Evolutionary conservation across 176 grass and related monocot species (phyloP).

Genomic region (Hsuehochloa calcarea): DNA sequence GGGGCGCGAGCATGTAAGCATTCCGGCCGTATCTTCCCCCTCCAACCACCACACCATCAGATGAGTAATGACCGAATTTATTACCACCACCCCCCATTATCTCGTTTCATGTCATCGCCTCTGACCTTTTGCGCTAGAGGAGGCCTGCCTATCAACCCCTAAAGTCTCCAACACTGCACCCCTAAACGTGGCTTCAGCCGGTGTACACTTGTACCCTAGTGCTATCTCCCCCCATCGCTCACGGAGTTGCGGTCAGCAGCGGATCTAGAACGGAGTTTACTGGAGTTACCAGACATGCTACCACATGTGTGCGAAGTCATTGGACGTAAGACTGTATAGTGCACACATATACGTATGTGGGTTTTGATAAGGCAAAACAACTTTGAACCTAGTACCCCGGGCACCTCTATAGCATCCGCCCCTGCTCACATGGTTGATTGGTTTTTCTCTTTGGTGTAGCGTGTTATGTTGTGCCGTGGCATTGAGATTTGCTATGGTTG

Average conservation of each 20-base stretch:
- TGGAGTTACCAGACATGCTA: too few relatives aligned
- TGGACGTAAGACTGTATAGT: too few relatives aligned
- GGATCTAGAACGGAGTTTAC: too few relatives aligned
- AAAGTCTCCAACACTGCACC: not conserved
- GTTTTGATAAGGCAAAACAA: too few relatives aligned
- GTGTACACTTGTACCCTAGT: not conserved
- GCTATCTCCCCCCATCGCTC: not conserved
- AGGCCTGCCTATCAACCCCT: not conserved
- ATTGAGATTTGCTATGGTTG: not conserved
- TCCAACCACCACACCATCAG: slow-evolving; percentile 37
- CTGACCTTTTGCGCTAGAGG: not conserved
- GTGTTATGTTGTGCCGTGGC: not conserved
- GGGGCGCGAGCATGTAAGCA: not conserved
- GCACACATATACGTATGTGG: too few relatives aligned
- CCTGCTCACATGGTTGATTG: not conserved
- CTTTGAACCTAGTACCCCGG: too few relatives aligned
- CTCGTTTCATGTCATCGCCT: not conserved
- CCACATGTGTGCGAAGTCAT: too few relatives aligned
- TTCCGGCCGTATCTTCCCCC: not conserved
- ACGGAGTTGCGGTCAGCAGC: too few relatives aligned
- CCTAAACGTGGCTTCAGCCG: slow-evolving; percentile 6
- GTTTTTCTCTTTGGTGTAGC: not conserved
- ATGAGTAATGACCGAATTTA: slow-evolving; percentile 25
- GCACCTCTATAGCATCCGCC: too few relatives aligned
- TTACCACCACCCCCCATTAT: not conserved